Base-by-base conservation (phyloP, 1,139 yeast species). In the Yamadazyma siamensis region DNA sequence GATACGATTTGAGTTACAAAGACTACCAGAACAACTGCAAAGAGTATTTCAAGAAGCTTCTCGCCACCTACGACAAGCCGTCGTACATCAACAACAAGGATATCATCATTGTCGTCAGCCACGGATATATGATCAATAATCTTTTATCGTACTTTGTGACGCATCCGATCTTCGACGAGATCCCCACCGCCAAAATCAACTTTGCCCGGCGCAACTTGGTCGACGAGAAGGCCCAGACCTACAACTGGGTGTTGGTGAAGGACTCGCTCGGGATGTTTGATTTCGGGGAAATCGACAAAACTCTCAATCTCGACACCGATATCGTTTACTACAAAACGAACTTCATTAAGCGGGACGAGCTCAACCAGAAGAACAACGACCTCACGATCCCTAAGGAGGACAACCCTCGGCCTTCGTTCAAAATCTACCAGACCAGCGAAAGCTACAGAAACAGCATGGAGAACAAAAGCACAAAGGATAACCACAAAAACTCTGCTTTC, bases 161-260 rank as follows among this genome's bases (percentile, higher is more conserved):
- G 38, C 73, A 66, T 44, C 73, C 74, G 5, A 59, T 68, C 4
- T 68, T 68, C 44, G 66, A 67, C 39, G 74, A 68, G 37, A 62
- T 68, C 12, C 72, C 74, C 3, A 72, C 63, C 39, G 65, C 69
- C 9, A 47, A 48, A 19, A 39, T 66, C 26, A 66, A 65, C 43
- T 60, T 36, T 34, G 73, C 74, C 17, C 36, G 41, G 21, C 45
- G 57, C 20, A 40, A 50, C 4, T 27, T 31, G 6, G 29, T 31
- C 9, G 41, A 38, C 11, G 47, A 42, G 3, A 42, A 29, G 4
- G 36, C 32, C 5, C 47, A 35, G 4, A 39, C 38, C 12, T 34
- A 21, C 26, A 47, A 51, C 18, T 68, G 74, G 74, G 51, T 40
- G 15, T 41, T 68, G 22, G 36, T 47, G 6, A 51, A 54, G 27